Base-by-base conservation (phyloP, 805 yeast genomes). In the Wickerhamiella azyma region DNA sequence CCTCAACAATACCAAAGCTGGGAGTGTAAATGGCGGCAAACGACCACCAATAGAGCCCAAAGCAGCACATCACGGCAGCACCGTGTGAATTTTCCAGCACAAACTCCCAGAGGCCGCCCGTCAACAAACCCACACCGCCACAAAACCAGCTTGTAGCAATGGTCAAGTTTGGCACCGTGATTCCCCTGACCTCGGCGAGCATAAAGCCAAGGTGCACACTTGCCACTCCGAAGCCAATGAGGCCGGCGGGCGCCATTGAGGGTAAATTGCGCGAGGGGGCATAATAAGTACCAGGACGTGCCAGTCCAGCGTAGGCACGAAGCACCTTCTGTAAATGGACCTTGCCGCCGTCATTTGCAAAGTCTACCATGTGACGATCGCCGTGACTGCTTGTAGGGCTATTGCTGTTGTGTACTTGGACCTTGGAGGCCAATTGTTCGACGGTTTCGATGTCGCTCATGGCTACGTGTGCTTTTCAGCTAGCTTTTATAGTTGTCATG, bases 31-130 rank as follows among this genome's bases (percentile, higher is more conserved):
- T 68, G 5, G 79, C 80, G 47, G 74, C 81, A 62, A 70, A 76
- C 11, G 77, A 63, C 65, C 75, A 69, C 84, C 84, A 78, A 60
- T 77, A 79, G 0, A 77, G 81, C 37, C 79, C 84, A 49, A 32
- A 68, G n/a, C 49, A 59, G 38, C 54, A 52, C 60, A 56, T 64
- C 49, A 43, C 70, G 57, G 75, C 65, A 26, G 76, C 80, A 70
- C 81, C 83, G 62, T 76, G 78, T 30, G 81, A 72, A 63, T 76
- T 76, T 54, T 78, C 83, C 26, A 72, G 64, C 10, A 77, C 74
- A 60, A 77, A 69, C 59, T 76, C 82, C 72, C 79, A 77, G 74
- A 77, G 71, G 41, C 82, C 83, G n/a, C 82, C 81, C 32, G 76
- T 59, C 43, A 75, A 60, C 59, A 77, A 81, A 35, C 76, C 69